Conservation (phyloP, 2,329 filamentous ascomycete genomes). For the Xylariaceae sp. region DNA sequence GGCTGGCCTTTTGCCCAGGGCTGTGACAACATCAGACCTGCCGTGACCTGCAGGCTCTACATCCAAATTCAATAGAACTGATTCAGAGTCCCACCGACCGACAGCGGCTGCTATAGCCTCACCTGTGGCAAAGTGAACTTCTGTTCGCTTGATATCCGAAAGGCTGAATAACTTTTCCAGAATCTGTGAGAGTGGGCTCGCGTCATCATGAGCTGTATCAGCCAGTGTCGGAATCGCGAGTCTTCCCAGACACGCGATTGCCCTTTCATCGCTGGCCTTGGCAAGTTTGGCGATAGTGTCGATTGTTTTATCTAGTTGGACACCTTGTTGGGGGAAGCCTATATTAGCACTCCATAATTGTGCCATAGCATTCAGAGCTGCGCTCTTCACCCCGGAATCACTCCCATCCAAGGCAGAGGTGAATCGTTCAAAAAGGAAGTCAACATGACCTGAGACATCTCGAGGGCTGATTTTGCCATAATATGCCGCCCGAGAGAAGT, state of each 20-base stretch:
- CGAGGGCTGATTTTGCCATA: constrained; percentile 17
- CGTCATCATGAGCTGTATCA: constrained; percentile 32
- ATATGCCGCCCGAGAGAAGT: constrained; percentile 21
- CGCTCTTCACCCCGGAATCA: constrained; percentile 20
- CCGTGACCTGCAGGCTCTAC: constrained; percentile 52
- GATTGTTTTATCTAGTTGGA: constrained; percentile 57
- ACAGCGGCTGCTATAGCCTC: constrained; percentile 79
- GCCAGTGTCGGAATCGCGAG: constrained; percentile 55
- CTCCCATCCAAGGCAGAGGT: constrained; percentile 11
- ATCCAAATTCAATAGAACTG: constrained; percentile 70
- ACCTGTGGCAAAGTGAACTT: constrained; percentile 86
- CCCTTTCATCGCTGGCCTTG: constrained; percentile 61
- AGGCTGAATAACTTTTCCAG: constrained; percentile 68
- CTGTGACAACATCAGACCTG: constrained; percentile 27
- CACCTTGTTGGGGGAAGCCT: constrained; percentile 21
- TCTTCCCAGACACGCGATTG: constrained; percentile 76
- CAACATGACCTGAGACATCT: constrained; percentile 18
- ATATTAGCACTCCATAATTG: constrained; percentile 29
- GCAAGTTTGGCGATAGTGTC: constrained; percentile 66
- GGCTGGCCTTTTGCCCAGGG: constrained; percentile 33
- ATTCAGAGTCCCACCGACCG: constrained; percentile 78
- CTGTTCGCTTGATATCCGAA: constrained; percentile 79
- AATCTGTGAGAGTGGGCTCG: constrained; percentile 47
- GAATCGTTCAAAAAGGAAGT: constrained; percentile 18
- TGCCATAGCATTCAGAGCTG: constrained; percentile 25